A percentile compares a stretch with the other conserved stretches of the same genome.
Conservation (phyloP, 208 protist species). For the Blechomonas ayalai region DNA sequence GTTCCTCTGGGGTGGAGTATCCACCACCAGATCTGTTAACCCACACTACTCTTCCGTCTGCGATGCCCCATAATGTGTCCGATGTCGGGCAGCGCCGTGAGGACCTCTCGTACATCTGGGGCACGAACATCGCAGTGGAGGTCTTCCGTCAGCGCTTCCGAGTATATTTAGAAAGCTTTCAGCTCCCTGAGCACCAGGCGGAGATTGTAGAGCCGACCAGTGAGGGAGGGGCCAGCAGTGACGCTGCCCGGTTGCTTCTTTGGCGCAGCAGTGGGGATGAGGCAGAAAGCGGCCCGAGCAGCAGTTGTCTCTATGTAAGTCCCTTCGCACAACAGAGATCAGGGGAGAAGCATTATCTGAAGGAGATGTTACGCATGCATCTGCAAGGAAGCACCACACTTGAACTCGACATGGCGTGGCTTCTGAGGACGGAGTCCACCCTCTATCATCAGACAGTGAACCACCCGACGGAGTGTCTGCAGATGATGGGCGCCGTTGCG, state of each 20-base stretch:
- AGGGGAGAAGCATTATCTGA: slow-evolving; percentile 50
- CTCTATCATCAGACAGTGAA: slow-evolving; percentile 59
- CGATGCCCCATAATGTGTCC: no score
- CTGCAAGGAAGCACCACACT: slow-evolving; percentile 59
- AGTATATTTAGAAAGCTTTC: slow-evolving; percentile 75
- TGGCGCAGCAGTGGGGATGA: no score
- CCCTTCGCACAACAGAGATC: not conserved
- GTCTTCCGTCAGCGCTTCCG: slow-evolving; percentile 69
- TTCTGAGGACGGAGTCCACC: slow-evolving; percentile 27
- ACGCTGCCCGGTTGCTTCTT: not conserved
- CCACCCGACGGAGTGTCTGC: slow-evolving; percentile 83
- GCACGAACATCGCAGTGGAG: slow-evolving; percentile 82
- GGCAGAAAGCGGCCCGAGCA: slow-evolving; percentile 2
- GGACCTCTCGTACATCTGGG: slow-evolving; percentile 87
- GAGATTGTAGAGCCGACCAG: no score
- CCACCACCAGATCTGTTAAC: no score
- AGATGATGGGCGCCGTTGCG: slow-evolving; percentile 78
- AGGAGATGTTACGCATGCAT: slow-evolving; percentile 65
- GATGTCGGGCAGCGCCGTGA: slow-evolving; percentile 27
- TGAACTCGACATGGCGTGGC: slow-evolving; percentile 67
- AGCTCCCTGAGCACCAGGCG: slow-evolving; percentile 3
- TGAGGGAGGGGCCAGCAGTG: not conserved
- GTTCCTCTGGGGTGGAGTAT: not conserved
- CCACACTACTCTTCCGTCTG: no score
- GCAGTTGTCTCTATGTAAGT: not conserved